Evolutionary conservation across 352 stramenopile genomes (phyloP).

Genomic region (Phytophthora cactorum): DNA sequence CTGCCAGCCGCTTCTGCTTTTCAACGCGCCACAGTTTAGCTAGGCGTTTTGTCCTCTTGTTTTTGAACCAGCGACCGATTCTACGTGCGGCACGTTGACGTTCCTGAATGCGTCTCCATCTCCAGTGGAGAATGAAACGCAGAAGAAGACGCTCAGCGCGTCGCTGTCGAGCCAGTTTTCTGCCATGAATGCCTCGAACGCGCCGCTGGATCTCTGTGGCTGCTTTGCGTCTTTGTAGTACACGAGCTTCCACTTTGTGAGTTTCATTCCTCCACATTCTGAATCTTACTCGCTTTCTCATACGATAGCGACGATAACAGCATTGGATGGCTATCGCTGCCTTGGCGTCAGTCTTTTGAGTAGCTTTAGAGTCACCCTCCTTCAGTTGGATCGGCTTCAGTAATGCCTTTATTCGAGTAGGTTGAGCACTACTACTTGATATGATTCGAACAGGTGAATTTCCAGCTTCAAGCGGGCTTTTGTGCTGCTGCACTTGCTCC

Average conservation of each 20-base stretch:
- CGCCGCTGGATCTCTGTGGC: conserved; percentile 47
- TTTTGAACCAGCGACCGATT: conserved; percentile 49
- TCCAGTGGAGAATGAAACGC: conserved; percentile 42
- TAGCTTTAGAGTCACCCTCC: conserved; percentile 3
- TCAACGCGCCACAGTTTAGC: conserved; percentile 47
- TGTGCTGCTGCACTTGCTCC: not conserved
- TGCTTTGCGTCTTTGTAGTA: conserved; percentile 31
- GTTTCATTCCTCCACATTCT: conserved; percentile 36
- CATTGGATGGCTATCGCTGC: conserved; percentile 36
- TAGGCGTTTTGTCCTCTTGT: conserved; percentile 39
- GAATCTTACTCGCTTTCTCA: conserved; percentile 14
- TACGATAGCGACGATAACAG: conserved; percentile 35
- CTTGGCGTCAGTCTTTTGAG: conserved; percentile 1
- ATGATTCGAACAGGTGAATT: conserved; percentile 5
- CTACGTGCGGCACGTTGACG: conserved; percentile 30
- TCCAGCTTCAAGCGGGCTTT: not conserved
- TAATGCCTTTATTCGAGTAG: conserved; percentile 13
- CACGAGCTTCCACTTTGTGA: conserved; percentile 34
- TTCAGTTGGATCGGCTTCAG: conserved; percentile 19
- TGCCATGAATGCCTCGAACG: conserved; percentile 35
- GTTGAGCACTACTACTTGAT: not conserved
- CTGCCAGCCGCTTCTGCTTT: conserved; percentile 24
- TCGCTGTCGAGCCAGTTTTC: conserved; percentile 24
- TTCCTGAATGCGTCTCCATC: conserved; percentile 35
- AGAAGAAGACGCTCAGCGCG: conserved; percentile 38